phyloP scores from a whole-genome alignment of 371 early-diverging fungal genomes.

The Mortierella sp. region DNA sequence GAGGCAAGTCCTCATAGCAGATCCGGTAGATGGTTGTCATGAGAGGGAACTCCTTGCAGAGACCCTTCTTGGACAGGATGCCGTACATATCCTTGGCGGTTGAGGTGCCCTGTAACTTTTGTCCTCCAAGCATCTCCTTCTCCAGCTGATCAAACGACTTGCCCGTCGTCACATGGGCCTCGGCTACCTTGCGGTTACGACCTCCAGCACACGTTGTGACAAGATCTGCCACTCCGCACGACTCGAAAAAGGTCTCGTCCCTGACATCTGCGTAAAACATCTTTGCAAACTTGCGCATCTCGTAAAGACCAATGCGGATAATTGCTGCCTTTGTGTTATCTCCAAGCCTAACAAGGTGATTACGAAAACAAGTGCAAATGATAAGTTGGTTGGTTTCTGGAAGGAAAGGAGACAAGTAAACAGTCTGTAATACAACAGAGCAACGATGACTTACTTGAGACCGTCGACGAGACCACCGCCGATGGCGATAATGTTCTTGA shows the following conservation, averaged over 20 bases:
- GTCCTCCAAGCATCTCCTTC: constrained; percentile 92
- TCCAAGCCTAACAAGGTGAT: constrained; percentile 63
- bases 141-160: constrained; percentile 94
- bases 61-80: constrained; percentile 76
- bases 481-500: constrained; percentile 98
- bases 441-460: constrained; percentile 38
- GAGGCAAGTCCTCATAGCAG: constrained; percentile 79
- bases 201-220: constrained; percentile 98
- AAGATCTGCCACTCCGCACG: constrained; percentile 94
- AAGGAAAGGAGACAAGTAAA: background rate
- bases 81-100: constrained; percentile 92
- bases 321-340: constrained; percentile 98
- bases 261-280: constrained; percentile 84
- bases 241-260: constrained; percentile 95
- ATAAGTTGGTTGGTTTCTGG: background rate
- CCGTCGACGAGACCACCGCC: constrained; percentile 97
- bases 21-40: constrained; percentile 92
- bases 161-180: constrained; percentile 90
- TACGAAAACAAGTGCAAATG: background rate
- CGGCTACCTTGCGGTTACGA: constrained; percentile 95
- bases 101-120: constrained; percentile 98
- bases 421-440: background rate
- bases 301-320: constrained; percentile 95
- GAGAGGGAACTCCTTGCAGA: constrained; percentile 85
- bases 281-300: constrained; percentile 95